Base-by-base conservation (phyloP, 2,329 filamentous ascomycete genomes). In the Apiospora malaysiana region DNA sequence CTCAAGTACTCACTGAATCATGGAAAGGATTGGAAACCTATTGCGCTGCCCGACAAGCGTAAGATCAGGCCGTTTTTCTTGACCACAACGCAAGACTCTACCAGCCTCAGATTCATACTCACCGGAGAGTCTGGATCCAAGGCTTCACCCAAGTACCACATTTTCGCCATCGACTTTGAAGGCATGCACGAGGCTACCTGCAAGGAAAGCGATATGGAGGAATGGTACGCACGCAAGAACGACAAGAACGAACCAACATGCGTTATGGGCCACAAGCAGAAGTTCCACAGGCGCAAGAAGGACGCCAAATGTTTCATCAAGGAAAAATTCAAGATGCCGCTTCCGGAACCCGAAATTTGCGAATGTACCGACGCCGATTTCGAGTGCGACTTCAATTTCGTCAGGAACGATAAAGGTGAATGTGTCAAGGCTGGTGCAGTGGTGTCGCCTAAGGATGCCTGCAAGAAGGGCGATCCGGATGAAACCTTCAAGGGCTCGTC, bases 351-450 rank as follows among this genome's bases (percentile, higher is more conserved):
- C 40, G 89, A 94, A 76, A 82, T 90, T 66, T 99, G 96, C 84
- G 90, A 93, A 51, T 99, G 96, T 81, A 90, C 91, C 0, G 89
- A 92, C 71, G 85, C 86, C 45, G 97, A 99, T 80, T 99, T 97
- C 79, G 96, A 99, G 82, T 99, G 96, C 80, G 95, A 98, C 79
- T 97, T 93, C 85, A 97, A 97, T 81, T 98, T 97, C 79, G 84
- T 90, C 71, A 89, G 89, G 75, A 86, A 95, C 73, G 86, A 95
- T 73, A 86, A 88, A 69, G 89, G 88, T 68, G 87, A 91, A 73
- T 98, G 96, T 79, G 85, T 90, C 32, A 87, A 88, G 9, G 88
- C 86, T 37, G 90, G 89, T 0, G 84, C 88, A 3, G 80, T 97
- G 59, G 80, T 85, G 2, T 84, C 90, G 1, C 94, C 95, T 0